Base-by-base conservation (phyloP, 2,329 filamentous ascomycete genomes). In the Scleromitrula shiraiana region DNA sequence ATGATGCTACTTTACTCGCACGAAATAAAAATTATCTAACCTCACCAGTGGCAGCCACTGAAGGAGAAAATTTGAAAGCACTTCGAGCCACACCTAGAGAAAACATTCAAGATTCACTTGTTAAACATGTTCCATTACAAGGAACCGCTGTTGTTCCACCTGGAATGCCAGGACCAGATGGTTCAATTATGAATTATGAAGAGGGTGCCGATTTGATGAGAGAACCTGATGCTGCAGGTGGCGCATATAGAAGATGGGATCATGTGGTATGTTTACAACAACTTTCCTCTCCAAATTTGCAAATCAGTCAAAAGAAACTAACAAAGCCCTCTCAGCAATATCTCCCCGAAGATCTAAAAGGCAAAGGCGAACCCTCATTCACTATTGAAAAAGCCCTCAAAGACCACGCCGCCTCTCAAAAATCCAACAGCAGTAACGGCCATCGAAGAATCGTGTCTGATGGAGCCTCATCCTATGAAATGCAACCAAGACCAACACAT, bases 121-220 rank as follows among this genome's bases (percentile, higher is more conserved):
- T 73, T 26, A 79, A 73, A 54, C 86, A 93, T 60, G 78, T 85
- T 12, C 91, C 91, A 0, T 71, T 96, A 0, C 86, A 94, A 61
- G 90, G 89, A 3, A 83, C 82, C 0, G 85, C 89, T 1, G 71
- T 71, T 15, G 77, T 93, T n/a, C 86, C 90, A 1, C 80, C 85
- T 0, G 89, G 90, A 19, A 68, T 75, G 57, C 67, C 68, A 1
- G 89, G 94, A 62, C 67, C 76, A 15, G 73, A 78, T 47, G 90
- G 90, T 2, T 75, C 80, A 45, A 69, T 76, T 9, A 87, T 94
- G 72, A 56, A 82, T 23, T 96, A 96, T 59, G 73, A 88, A 59
- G 89, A 96, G 61, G 89, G 89, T n/a, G 76, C 83, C 2, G 88
- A 95, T 60, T 72, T 95, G 63, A 89, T 90, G 83, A 75, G 83